A percentile compares a stretch with the other conserved stretches of the same genome.
These are phyloP conservation scores for Linnemannia exigua DNA, from an alignment of 192 early-diverging fungal species.

Conservation along the genomic window DNA sequence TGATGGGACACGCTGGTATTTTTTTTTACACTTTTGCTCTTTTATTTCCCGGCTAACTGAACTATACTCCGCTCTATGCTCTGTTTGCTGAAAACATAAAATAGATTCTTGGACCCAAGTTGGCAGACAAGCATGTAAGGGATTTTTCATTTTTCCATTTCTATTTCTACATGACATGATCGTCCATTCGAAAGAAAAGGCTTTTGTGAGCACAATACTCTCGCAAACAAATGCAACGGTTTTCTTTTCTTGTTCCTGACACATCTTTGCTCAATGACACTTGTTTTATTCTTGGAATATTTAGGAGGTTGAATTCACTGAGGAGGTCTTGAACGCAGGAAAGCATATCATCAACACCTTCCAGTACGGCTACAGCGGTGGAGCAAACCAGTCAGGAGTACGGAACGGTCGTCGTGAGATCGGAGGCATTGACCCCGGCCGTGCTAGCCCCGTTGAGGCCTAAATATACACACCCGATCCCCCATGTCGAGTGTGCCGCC, in stretches of 20 bases:
- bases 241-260: too few species aligned
- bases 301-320: slow-evolving; percentile 70
- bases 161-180: slow-evolving; percentile 3
- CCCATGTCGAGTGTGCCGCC: too few species aligned
- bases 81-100: not conserved
- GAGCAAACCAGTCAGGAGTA: slow-evolving; percentile 48
- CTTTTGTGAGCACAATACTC: not conserved
- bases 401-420: slow-evolving; percentile 46
- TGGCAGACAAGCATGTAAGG: slow-evolving; percentile 72
- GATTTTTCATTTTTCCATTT: not conserved
- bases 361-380: slow-evolving; percentile 63
- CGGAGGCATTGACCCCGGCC: slow-evolving; percentile 47
- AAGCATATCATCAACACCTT: slow-evolving; percentile 68
- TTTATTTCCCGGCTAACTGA: not conserved
- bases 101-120: slow-evolving; percentile 78
- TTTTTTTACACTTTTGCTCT: not conserved
- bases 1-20: not conserved
- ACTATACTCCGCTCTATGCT: slow-evolving; percentile 9
- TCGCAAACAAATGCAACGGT: not conserved
- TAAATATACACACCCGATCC: too few species aligned
- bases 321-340: slow-evolving; percentile 70
- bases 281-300: not conserved
- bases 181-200: not conserved
- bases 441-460: slow-evolving; percentile 27
- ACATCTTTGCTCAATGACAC: not conserved